These are phyloP conservation scores for Dactylorhiza incarnata DNA, from an alignment of 106 monocot species.

Conservation along the genomic window DNA sequence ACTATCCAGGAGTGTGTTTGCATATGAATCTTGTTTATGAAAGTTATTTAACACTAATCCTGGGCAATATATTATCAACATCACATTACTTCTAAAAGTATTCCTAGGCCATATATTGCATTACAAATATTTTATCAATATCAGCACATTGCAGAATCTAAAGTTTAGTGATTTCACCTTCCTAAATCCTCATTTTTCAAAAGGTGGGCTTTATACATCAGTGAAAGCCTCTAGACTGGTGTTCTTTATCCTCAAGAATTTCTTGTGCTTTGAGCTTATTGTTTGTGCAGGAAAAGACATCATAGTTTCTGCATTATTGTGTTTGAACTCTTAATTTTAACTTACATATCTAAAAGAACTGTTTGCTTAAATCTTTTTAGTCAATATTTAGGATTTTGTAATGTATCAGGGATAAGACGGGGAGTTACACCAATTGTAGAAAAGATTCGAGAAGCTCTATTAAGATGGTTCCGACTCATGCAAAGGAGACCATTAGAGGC, in stretches of 20 bases:
- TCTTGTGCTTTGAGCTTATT: background rate
- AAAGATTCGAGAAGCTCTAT: no score
- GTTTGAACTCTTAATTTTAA: no score
- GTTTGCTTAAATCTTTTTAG: no score
- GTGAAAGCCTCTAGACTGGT: background rate
- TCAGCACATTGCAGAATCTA: background rate
- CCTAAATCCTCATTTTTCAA: background rate
- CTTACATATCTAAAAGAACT: no score
- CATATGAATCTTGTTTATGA: background rate
- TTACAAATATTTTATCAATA: background rate
- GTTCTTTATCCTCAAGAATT: background rate
- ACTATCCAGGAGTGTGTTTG: background rate
- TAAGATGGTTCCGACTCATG: no score
- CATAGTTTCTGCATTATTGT: no score
- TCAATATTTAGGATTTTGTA: no score
- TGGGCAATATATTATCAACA: background rate
- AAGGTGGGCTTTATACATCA: no score
- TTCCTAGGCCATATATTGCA: no score
- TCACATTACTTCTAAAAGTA: background rate
- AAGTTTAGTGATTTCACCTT: background rate
- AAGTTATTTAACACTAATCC: background rate
- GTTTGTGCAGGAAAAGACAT: background rate
- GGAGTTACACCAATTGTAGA: no score
- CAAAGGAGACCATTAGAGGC: no score
- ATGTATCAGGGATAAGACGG: no score